These are phyloP conservation scores for Ascochyta koolunga DNA, from an alignment of 2,329 filamentous ascomycete species.

Conservation along the genomic window DNA sequence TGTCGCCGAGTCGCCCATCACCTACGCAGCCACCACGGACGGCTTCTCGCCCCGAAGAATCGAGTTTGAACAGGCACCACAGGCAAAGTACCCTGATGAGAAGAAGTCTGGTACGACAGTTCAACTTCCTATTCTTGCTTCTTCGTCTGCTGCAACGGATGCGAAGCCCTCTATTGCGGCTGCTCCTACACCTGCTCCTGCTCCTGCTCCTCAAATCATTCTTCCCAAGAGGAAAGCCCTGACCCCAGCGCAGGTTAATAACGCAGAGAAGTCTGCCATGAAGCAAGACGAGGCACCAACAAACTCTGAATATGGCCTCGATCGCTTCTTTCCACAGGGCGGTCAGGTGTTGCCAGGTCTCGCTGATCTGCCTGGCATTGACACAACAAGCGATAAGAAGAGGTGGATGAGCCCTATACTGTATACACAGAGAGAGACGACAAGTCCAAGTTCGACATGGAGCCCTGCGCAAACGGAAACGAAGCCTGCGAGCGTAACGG, in stretches of 20 bases:
- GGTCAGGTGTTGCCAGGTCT: conserved; percentile 29
- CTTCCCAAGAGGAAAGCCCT: conserved; percentile 54
- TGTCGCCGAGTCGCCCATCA: conserved; percentile 48
- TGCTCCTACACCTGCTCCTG: conserved; percentile 36
- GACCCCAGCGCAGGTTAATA: conserved; percentile 51
- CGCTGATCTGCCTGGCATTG: conserved; percentile 10
- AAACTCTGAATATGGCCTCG: conserved; percentile 9
- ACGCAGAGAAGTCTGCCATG: conserved; percentile 37
- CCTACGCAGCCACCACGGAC: conserved; percentile 48
- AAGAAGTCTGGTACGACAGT: conserved; percentile 48
- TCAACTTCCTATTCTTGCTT: conserved; percentile 31
- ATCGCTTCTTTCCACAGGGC: conserved; percentile 14
- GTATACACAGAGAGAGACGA: conserved; percentile 21
- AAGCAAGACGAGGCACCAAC: conserved; percentile 24
- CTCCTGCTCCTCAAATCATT: conserved; percentile 43
- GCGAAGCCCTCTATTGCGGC: conserved; percentile 29
- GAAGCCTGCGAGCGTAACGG: conserved; percentile 17
- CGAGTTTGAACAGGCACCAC: conserved; percentile 19
- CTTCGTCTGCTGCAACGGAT: conserved; percentile 17
- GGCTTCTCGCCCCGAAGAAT: conserved; percentile 44
- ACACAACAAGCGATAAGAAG: conserved; percentile 6
- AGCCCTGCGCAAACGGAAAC: conserved; percentile 24
- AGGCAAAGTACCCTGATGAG: conserved; percentile 37
- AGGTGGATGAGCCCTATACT: conserved; percentile 4
- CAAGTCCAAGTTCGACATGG: conserved; percentile 22